Evolutionary conservation across 2,329 filamentous ascomycete genomes (phyloP), one percentile per base, ranked within the genome.

Genomic region (Alternaria burnsii): DNA sequence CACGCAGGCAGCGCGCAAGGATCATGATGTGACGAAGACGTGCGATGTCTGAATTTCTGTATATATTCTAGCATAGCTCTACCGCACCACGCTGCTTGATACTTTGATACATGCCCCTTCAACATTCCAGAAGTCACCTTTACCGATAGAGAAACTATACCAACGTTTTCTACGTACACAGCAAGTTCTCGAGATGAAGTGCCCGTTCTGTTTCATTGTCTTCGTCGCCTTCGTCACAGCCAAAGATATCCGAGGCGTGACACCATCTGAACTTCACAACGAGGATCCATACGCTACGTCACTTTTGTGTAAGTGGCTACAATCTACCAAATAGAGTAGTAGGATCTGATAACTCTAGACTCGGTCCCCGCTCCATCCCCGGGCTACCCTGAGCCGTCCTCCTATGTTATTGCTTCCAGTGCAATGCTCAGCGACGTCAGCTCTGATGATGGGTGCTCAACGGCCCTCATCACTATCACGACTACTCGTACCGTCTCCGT

Each of bases 181-280:
- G 22, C 18, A 38, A 54, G 1, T 32, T 12, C 16, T 50, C 63
- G 71, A 42, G 9, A 76, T 76, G 73, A 75, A 72, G 64, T 64
- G 55, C 62, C 54, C 63, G 32, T 46, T 68, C 38, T 52, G 66
- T 50, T 61, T 78, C 50, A 65, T 80, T 41, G 71, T 77, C 63
- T 65, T 78, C 55, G 73, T 77, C 60, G 71, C 77, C 56, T 59
- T 82, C 42, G 78, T 74, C 59, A 69, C 73, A 42, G 78, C 81
- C 43, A 80, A 83, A 69, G 63, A 52, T 41, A 68, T 82, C 28
- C 70, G 73, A 9, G 62, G 81, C 58, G 20, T 67, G 83, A 7
- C 82, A 81, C 12, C n/a, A 42, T 9, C 83, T 81, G 32, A 26
- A 26, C 12, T 7, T 14, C 8, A 22, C 20, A 22, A 34, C 3